Evolutionary conservation across 306 rosid species (phyloP).

Genomic region (Vigna angularis): DNA sequence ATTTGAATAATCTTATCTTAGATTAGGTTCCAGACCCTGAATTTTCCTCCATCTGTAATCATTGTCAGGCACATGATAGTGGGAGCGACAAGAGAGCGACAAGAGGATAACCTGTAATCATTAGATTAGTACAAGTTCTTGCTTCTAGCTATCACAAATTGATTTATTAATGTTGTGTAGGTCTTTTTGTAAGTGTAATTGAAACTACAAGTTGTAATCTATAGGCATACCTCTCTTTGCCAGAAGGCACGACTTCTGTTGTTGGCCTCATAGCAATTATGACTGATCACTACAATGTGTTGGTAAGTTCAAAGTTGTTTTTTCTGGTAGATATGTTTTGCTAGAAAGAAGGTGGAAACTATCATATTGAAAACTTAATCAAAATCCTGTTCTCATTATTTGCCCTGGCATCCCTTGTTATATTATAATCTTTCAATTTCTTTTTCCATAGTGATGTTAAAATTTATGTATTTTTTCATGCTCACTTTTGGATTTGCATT

Average conservation of each 20-base stretch:
- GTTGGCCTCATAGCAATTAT: conserved; percentile 68
- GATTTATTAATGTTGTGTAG: too few relatives aligned
- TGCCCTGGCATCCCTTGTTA: conserved; percentile 3
- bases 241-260: conserved; percentile 88
- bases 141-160: too few relatives aligned
- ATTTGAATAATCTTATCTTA: too few relatives aligned
- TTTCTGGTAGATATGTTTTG: not conserved
- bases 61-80: too few relatives aligned
- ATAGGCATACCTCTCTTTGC: conserved; percentile 89
- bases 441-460: conserved; percentile 5
- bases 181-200: too few relatives aligned
- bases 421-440: conserved; percentile 12
- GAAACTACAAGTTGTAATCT: conserved; percentile 41
- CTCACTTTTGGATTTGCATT: conserved; percentile 1
- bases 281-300: conserved; percentile 71
- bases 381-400: not conserved
- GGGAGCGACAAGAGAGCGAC: too few relatives aligned
- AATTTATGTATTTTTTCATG: conserved; percentile 9
- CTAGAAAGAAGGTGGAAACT: not conserved
- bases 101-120: too few relatives aligned
- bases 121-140: too few relatives aligned
- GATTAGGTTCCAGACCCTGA: too few relatives aligned
- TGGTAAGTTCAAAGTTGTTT: conserved; percentile 56
- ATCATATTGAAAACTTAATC: conserved; percentile 1
- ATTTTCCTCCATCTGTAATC: too few relatives aligned